phyloP scores from a whole-genome alignment of 768 basidiomycete species.

The Pisolithus sp. region DNA sequence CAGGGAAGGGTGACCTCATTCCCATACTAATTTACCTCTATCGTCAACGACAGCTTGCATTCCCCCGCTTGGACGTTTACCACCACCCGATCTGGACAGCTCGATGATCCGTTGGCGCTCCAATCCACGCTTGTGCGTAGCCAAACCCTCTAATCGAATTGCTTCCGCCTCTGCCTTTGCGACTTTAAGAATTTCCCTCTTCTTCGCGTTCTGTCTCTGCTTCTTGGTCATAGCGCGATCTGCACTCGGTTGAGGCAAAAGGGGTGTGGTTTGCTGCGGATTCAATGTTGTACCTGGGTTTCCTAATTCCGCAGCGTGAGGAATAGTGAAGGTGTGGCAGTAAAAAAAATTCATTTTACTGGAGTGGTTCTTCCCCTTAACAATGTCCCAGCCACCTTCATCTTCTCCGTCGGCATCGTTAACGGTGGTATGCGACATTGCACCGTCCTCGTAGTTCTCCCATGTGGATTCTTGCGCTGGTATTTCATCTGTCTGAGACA shows the following conservation, averaged over 20 bases:
- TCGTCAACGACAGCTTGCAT: slow-evolving; percentile 57
- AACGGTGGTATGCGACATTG: slow-evolving; percentile 32
- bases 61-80: slow-evolving; percentile 41
- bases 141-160: slow-evolving; percentile 43
- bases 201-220: slow-evolving; percentile 62
- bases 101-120: slow-evolving; percentile 50
- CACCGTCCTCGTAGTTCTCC: slow-evolving; percentile 72
- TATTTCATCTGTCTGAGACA: slow-evolving; percentile 47
- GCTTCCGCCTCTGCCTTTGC: slow-evolving; percentile 50
- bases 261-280: slow-evolving; percentile 1
- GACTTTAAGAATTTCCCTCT: slow-evolving; percentile 51
- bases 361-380: slow-evolving; percentile 46
- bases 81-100: slow-evolving; percentile 24
- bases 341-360: slow-evolving; percentile 27
- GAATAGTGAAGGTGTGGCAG: neutral
- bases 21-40: slow-evolving; percentile 55
- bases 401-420: slow-evolving; percentile 66
- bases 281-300: slow-evolving; percentile 8
- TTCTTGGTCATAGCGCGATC: slow-evolving; percentile 51
- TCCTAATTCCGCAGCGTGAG: slow-evolving; percentile 12
- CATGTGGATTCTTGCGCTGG: slow-evolving; percentile 65
- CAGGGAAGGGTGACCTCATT: slow-evolving; percentile 23
- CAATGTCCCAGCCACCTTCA: slow-evolving; percentile 72
- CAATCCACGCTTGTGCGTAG: slow-evolving; percentile 53
- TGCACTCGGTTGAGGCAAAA: slow-evolving; percentile 26